These are phyloP conservation scores for Volvox reticuliferus DNA, from an alignment of 139 green algal genomes.

Conservation along the genomic window DNA sequence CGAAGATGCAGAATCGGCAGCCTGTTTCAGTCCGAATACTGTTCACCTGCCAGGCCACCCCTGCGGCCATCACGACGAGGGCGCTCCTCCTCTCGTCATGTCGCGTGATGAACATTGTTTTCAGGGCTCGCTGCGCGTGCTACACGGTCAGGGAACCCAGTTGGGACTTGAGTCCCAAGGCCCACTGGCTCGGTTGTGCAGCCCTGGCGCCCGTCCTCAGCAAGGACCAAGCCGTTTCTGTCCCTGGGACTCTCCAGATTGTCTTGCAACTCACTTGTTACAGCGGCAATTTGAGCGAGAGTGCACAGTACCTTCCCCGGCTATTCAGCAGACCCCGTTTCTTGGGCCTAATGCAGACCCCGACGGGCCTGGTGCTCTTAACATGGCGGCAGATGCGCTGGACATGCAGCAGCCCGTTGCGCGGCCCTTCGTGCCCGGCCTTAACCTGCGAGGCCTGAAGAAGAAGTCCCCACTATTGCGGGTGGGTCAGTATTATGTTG, in stretches of 20 bases:
- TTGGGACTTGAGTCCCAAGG: background rate
- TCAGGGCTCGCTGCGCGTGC: background rate
- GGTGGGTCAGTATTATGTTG: background rate
- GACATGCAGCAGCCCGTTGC: background rate
- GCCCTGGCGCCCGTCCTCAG: background rate
- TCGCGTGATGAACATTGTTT: background rate
- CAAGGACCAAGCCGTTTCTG: background rate
- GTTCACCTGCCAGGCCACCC: background rate
- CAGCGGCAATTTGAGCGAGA: background rate
- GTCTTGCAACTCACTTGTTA: background rate
- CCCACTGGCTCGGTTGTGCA: background rate
- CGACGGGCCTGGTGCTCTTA: no score
- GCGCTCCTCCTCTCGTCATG: background rate
- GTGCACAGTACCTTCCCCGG: no score
- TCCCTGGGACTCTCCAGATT: background rate
- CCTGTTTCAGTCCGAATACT: background rate
- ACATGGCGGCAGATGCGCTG: no score
- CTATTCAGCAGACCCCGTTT: no score
- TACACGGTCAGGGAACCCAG: background rate
- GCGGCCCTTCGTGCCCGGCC: constrained; percentile 11
- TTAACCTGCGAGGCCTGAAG: constrained; percentile 23
- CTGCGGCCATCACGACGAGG: background rate
- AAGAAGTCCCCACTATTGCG: background rate
- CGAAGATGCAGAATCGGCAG: background rate
- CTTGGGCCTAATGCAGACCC: no score